Evolutionary conservation across 306 rosid species (phyloP).

Genomic region (Casuarina cunninghamiana): DNA sequence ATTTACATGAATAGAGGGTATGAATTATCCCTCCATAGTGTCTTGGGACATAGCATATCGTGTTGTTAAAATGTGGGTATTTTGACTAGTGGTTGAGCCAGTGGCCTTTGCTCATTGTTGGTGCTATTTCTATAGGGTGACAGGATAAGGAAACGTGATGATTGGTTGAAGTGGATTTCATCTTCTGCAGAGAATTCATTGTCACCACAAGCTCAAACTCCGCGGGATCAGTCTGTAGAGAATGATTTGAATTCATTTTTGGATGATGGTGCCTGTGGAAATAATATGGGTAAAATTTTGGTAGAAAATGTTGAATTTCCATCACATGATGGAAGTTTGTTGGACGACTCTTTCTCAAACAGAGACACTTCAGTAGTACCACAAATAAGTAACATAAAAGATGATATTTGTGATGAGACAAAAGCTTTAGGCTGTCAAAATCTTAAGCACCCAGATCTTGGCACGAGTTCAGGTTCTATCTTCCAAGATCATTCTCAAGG

Average conservation of each 20-base stretch:
- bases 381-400: slow-evolving; percentile 20
- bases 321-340: slow-evolving; percentile 23
- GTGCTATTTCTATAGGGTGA: slow-evolving; percentile 52
- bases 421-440: slow-evolving; percentile 21
- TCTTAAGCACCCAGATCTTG: slow-evolving; percentile 28
- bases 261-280: slow-evolving; percentile 35
- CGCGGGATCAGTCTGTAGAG: slow-evolving; percentile 35
- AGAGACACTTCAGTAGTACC: slow-evolving; percentile 31
- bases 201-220: slow-evolving; percentile 34
- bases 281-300: slow-evolving; percentile 32
- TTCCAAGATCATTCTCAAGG: slow-evolving; percentile 32
- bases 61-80: not conserved
- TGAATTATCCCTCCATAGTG: slow-evolving; percentile 2
- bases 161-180: slow-evolving; percentile 80
- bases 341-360: slow-evolving; percentile 30
- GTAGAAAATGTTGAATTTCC: slow-evolving; percentile 38
- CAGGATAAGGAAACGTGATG: slow-evolving; percentile 65
- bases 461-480: slow-evolving; percentile 20
- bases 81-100: slow-evolving; percentile 8
- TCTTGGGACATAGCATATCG: not conserved
- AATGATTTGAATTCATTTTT: slow-evolving; percentile 33
- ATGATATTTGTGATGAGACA: slow-evolving; percentile 32
- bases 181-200: slow-evolving; percentile 46
- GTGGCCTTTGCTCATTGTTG: slow-evolving; percentile 18
- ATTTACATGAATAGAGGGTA: not conserved